These are phyloP conservation scores for Salix viminalis DNA, from an alignment of 345 rosid genomes.

Conservation along the genomic window DNA sequence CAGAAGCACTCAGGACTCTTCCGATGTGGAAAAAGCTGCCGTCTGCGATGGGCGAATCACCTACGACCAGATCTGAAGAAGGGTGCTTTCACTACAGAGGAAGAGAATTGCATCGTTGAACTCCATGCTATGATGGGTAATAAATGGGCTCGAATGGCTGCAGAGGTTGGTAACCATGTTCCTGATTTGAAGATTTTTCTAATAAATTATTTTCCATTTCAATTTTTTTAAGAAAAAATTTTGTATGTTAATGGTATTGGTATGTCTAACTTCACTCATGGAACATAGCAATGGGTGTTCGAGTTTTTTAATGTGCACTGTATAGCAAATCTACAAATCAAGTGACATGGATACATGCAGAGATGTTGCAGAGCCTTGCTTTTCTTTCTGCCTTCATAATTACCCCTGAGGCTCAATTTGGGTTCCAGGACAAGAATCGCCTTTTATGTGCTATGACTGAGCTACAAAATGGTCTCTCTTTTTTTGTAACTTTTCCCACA, in stretches of 20 bases:
- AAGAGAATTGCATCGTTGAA: conserved; percentile 80
- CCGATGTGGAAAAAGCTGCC: conserved; percentile 98
- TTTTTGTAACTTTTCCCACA: not conserved
- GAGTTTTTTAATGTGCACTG: not conserved
- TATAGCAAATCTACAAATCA: not conserved
- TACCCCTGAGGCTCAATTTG: not conserved
- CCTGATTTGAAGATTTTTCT: not conserved
- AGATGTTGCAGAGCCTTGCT: not conserved
- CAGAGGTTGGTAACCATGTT: conserved; percentile 52
- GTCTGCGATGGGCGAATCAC: conserved; percentile 96
- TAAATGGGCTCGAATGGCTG: conserved; percentile 99
- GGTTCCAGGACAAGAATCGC: not conserved
- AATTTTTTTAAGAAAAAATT: not conserved
- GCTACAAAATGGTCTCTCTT: not conserved
- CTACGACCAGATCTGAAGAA: conserved; percentile 95
- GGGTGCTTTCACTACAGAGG: conserved; percentile 87
- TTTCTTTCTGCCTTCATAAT: not conserved
- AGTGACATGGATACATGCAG: not conserved
- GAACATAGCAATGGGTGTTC: not conserved
- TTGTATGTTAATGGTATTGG: no score
- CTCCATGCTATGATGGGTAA: conserved; percentile 95
- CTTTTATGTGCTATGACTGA: not conserved
- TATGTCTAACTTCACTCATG: not conserved
- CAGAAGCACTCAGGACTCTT: conserved; percentile 82
- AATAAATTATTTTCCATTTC: not conserved